phyloP scores from a whole-genome alignment of 352 stramenopile species.

The Globisporangium rhizosaccharum region DNA sequence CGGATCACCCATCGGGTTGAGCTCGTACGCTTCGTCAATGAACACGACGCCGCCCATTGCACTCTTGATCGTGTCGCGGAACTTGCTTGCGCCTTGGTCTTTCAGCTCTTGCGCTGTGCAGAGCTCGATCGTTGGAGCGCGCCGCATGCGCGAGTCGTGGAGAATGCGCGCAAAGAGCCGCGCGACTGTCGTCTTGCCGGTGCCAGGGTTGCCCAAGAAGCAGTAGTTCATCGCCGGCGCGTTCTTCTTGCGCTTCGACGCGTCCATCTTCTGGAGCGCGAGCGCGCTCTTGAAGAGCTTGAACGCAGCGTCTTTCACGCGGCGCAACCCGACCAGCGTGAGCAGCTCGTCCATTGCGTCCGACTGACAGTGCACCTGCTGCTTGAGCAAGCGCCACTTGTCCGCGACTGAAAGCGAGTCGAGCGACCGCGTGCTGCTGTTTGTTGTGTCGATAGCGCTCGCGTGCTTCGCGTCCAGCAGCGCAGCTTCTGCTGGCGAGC shows the following conservation, averaged over 20 bases:
- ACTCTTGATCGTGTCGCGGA: constrained; percentile 66
- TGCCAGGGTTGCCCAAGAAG: constrained; percentile 70
- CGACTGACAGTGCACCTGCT: constrained; percentile 36
- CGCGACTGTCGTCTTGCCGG: constrained; percentile 78
- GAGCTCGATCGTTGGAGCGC: constrained; percentile 27
- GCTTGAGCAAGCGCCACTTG: constrained; percentile 61
- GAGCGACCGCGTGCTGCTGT: not conserved
- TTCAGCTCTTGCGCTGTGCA: constrained; percentile 72
- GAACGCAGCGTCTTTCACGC: constrained; percentile 74
- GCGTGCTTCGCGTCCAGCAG: constrained; percentile 2
- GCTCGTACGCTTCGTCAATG: constrained; percentile 91
- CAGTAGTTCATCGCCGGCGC: constrained; percentile 62
- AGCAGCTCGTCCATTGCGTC: constrained; percentile 79
- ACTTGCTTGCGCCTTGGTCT: constrained; percentile 56
- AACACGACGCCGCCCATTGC: constrained; percentile 87
- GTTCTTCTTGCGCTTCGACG: constrained; percentile 66
- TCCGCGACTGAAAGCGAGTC: constrained; percentile 22
- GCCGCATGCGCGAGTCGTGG: constrained; percentile 62
- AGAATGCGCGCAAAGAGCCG: constrained; percentile 81
- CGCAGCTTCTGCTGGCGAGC: constrained; percentile 26
- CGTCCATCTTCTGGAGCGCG: constrained; percentile 46
- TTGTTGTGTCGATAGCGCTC: not conserved
- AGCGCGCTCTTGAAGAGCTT: constrained; percentile 74
- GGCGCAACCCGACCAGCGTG: constrained; percentile 73
- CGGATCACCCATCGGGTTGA: constrained; percentile 74